A percentile compares a stretch with the other conserved stretches of the same genome.
phyloP scores from a whole-genome alignment of 1,139 yeast genomes.

The Hansenula lynferdii region DNA sequence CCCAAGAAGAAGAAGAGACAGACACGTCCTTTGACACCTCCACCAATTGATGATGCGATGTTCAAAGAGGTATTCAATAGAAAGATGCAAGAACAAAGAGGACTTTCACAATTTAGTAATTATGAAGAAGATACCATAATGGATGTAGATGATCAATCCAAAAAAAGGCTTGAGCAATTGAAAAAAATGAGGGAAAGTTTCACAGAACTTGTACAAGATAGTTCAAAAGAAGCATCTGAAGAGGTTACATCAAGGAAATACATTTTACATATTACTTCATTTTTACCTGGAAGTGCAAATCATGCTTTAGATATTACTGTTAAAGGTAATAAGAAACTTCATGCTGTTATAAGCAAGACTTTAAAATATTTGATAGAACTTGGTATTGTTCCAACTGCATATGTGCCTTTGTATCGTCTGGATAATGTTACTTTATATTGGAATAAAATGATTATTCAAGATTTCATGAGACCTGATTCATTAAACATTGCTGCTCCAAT shows the following conservation, averaged over 20 bases:
- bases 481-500: slow-evolving; percentile 11
- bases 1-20: slow-evolving; percentile 2
- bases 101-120: no score
- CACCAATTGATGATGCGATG: slow-evolving; percentile 13
- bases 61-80: slow-evolving; percentile 5
- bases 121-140: neutral
- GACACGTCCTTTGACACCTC: slow-evolving; percentile 12
- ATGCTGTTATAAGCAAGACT: slow-evolving; percentile 12
- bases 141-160: neutral
- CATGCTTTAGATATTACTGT: slow-evolving; percentile 10
- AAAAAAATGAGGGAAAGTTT: neutral
- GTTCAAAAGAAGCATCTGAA: neutral
- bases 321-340: slow-evolving; percentile 18
- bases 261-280: slow-evolving; percentile 16
- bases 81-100: neutral
- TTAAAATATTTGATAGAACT: slow-evolving; percentile 9
- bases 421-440: slow-evolving; percentile 14
- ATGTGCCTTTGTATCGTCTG: slow-evolving; percentile 6
- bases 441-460: slow-evolving; percentile 14
- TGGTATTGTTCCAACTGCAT: slow-evolving; percentile 3
- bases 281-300: slow-evolving; percentile 20
- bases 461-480: slow-evolving; percentile 20
- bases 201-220: no score
- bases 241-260: slow-evolving; percentile 12
- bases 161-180: neutral